Conservation (phyloP, 306 rosid species). For the Vigna hirtella region DNA sequence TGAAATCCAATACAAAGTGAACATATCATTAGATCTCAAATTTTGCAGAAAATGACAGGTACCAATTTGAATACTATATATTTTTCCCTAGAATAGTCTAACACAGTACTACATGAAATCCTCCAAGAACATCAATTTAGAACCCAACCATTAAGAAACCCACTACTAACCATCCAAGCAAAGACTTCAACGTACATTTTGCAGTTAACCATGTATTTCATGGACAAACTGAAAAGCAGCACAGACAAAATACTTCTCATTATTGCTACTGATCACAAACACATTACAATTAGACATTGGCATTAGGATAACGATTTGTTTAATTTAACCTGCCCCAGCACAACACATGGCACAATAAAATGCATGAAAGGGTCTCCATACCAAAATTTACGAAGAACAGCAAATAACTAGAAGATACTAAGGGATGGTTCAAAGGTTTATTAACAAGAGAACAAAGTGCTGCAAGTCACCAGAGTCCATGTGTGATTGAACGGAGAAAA, state of each 20-base stretch:
- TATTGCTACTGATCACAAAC: constrained; percentile 9
- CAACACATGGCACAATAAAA: neutral
- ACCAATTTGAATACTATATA: neutral
- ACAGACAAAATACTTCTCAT: constrained; percentile 16
- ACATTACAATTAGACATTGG: neutral
- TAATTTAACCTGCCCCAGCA: constrained; percentile 1
- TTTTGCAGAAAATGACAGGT: constrained; percentile 18
- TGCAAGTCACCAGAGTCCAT: neutral
- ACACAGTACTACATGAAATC: neutral
- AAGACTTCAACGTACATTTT: constrained; percentile 20
- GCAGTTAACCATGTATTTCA: neutral
- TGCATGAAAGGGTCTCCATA: neutral
- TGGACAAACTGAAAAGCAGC: constrained; percentile 10
- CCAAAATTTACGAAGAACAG: neutral
- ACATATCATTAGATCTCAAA: constrained; percentile 21
- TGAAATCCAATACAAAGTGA: constrained; percentile 7
- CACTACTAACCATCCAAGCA: constrained; percentile 19
- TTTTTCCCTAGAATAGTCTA: neutral
- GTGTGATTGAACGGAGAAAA: neutral
- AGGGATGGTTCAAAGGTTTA: constrained; percentile 1
- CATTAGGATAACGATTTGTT: neutral
- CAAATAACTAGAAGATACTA: neutral
- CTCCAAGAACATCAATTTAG: constrained; percentile 19
- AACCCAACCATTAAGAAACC: constrained; percentile 13
- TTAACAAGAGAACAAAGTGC: neutral